Evolutionary conservation across 2,329 filamentous ascomycete species (phyloP).

Genomic region (Myotisia sp.): DNA sequence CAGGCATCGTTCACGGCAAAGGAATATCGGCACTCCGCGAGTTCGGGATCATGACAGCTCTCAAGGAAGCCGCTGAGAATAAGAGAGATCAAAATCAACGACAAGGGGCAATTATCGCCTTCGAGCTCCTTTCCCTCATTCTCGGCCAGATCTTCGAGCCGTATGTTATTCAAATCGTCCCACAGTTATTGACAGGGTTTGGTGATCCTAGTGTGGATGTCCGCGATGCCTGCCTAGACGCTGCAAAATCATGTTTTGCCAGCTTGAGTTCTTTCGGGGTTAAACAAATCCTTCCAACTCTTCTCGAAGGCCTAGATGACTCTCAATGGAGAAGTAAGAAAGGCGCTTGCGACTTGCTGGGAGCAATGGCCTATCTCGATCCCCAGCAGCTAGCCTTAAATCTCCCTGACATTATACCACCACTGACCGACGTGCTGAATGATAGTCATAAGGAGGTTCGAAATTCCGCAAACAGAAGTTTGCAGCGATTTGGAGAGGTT

Average conservation of each 20-base stretch:
- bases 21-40: slow-evolving; percentile 71
- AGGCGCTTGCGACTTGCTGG: slow-evolving; percentile 88
- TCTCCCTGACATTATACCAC: slow-evolving; percentile 90
- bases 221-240: slow-evolving; percentile 79
- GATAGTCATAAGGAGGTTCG: slow-evolving; percentile 98
- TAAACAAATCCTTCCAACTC: slow-evolving; percentile 79
- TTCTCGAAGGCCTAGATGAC: slow-evolving; percentile 84
- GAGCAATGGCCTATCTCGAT: slow-evolving; percentile 96
- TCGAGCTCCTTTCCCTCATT: slow-evolving; percentile 75
- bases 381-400: slow-evolving; percentile 86
- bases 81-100: slow-evolving; percentile 84
- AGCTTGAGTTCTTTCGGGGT: slow-evolving; percentile 91
- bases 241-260: slow-evolving; percentile 86
- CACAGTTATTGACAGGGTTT: slow-evolving; percentile 76
- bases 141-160: slow-evolving; percentile 86
- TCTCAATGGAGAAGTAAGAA: slow-evolving; percentile 97
- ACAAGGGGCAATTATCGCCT: slow-evolving; percentile 76
- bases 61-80: slow-evolving; percentile 76
- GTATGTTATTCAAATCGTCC: slow-evolving; percentile 90
- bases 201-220: slow-evolving; percentile 81
- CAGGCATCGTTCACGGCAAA: slow-evolving; percentile 76
- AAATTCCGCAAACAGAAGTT: slow-evolving; percentile 76
- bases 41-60: slow-evolving; percentile 67
- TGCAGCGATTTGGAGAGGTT: slow-evolving; percentile 96
- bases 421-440: slow-evolving; percentile 82